Percentiles rank a stretch among this genome's conserved stretches.
Evolutionary conservation across 1,284 basidiomycete genomes (phyloP).

Genomic region (Ganoderma sinense): DNA sequence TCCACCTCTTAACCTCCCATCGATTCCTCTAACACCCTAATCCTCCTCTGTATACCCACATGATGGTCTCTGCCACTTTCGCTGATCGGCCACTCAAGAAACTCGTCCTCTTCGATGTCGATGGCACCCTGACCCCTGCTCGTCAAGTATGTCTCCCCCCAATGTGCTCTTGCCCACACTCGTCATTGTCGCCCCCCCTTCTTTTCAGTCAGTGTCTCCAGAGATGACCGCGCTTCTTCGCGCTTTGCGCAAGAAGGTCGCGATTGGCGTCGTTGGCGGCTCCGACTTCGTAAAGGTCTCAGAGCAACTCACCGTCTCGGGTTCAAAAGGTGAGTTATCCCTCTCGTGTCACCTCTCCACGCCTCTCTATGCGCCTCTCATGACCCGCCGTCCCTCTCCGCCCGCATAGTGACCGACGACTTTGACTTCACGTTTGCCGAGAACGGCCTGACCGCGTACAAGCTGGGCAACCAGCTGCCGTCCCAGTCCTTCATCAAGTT

Average conservation of each 20-base stretch:
- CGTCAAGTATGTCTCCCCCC: conserved; percentile 63
- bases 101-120: conserved; percentile 87
- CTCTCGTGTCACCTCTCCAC: no score
- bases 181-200: neutral
- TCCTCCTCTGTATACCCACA: neutral
- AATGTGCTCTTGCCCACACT: neutral
- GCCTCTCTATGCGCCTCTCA: neutral
- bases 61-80: conserved; percentile 66
- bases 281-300: conserved; percentile 88
- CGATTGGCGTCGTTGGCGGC: conserved; percentile 90
- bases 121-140: conserved; percentile 83
- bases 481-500: conserved; percentile 91
- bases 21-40: neutral
- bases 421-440: conserved; percentile 97
- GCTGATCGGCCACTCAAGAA: conserved; percentile 68
- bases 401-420: conserved; percentile 65
- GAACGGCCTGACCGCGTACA: conserved; percentile 94
- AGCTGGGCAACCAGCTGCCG: conserved; percentile 76
- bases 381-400: neutral
- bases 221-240: conserved; percentile 78
- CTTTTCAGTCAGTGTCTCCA: conserved; percentile 40
- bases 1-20: neutral
- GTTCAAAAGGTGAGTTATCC: conserved; percentile 56
- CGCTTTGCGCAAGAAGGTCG: conserved; percentile 75
- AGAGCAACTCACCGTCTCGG: conserved; percentile 75